Evolutionary conservation across 441 rosid genomes (phyloP).

Genomic region (Erysimum pusillum): DNA sequence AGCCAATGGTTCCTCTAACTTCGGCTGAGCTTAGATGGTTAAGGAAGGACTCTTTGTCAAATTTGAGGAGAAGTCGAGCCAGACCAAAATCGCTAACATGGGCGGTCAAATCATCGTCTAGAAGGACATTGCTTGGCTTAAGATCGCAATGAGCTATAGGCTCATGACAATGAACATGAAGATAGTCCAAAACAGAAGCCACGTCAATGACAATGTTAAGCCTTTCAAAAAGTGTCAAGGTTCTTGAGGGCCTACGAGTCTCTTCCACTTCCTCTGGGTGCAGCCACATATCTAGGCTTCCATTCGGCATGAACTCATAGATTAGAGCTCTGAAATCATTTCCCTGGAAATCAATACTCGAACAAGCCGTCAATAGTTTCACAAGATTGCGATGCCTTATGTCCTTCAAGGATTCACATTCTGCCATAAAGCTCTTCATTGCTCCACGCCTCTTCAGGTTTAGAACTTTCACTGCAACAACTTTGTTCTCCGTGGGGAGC

Average conservation of each 20-base stretch:
- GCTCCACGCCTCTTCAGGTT: constrained; percentile 31
- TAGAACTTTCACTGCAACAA: constrained; percentile 41
- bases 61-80: constrained; percentile 27
- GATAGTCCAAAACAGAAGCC: too few species aligned
- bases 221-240: too few species aligned
- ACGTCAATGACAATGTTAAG: too few species aligned
- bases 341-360: constrained; percentile 18
- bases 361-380: constrained; percentile 26
- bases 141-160: too few species aligned
- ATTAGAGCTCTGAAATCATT: background rate
- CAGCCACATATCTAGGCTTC: background rate
- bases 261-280: too few species aligned
- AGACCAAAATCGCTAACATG: too few species aligned
- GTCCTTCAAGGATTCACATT: constrained; percentile 25
- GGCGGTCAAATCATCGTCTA: too few species aligned
- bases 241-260: too few species aligned
- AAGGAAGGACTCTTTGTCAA: background rate
- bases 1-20: constrained; percentile 44
- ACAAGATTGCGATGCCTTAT: constrained; percentile 30
- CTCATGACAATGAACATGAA: too few species aligned
- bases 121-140: too few species aligned
- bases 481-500: background rate
- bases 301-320: background rate
- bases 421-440: constrained; percentile 33
- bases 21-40: constrained; percentile 34